Evolutionary conservation across 371 early-diverging fungal species (phyloP), one percentile per base, ranked within the genome.

Genomic region (Nematocida ausubeli): DNA sequence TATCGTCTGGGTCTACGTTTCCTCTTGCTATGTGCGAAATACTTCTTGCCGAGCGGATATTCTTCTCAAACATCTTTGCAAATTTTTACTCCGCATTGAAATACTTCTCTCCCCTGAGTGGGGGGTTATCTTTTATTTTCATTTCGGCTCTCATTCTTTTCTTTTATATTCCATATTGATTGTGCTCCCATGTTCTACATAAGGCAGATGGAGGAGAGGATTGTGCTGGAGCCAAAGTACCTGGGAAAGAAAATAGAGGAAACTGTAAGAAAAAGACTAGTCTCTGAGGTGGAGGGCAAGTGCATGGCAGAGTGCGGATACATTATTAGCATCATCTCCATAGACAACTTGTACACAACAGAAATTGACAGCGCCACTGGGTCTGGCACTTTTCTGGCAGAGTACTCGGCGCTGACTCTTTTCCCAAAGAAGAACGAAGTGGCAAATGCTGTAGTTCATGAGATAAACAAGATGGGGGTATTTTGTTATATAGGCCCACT

Each of bases 391-490:
- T 98, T 94, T 85, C 88, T 88, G 40, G 91, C 96, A 16, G 87
- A 89, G 40, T 98, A 98, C 86, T 91, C 91, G 79, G 99, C 98
- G 5, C 90, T 98, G 78, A 92, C 95, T 3, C 92, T 95, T 81
- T 95, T 93, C 82, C 96, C 96, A 24, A 93, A 92, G 86, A 95
- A 92, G 80, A 92, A 92, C 56, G 93, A 97, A 86, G 95, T 96
- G 1, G 87, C 96, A 2, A 96, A 98, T 84, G 97, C 92, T 0
- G 88, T 92, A 14, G 94, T 96, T 2, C 91, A 91, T 0, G 91
- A 90, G 37, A 95, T 95, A 14, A 95, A 92, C 82, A 93, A 92
- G 90, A 91, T 94, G 89, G 98, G 98, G 4, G 92, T 96, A 82
- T 95, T 94, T 86, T 93, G 92, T 12, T 92, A 92, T 70, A 92